phyloP scores from a whole-genome alignment of 345 rosid species.

The Eucalyptus coolabah region DNA sequence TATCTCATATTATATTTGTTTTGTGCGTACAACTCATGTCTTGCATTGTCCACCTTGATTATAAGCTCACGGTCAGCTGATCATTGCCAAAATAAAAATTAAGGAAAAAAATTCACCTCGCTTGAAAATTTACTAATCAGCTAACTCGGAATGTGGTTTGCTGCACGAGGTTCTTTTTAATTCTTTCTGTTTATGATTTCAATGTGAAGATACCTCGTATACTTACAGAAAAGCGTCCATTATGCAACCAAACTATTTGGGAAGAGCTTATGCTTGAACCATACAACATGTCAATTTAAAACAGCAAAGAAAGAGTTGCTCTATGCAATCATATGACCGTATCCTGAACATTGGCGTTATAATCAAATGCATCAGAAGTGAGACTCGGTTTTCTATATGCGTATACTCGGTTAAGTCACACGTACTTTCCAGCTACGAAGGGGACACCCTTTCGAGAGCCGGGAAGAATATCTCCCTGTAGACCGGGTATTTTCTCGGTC shows the following conservation, averaged over 20 bases:
- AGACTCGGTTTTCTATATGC: not conserved
- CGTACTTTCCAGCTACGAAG: conserved; percentile 46
- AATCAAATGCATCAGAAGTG: not conserved
- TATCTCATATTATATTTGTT: not conserved
- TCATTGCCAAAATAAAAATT: not conserved
- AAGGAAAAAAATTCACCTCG: not conserved
- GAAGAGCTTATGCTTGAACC: not conserved
- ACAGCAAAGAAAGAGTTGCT: not conserved
- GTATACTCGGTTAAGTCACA: not conserved
- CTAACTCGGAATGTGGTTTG: not conserved
- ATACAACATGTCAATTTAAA: not conserved
- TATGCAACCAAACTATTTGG: not conserved
- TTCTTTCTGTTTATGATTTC: not conserved
- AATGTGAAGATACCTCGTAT: not conserved
- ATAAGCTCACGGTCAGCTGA: not conserved
- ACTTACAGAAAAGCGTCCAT: not conserved
- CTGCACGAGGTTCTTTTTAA: not conserved
- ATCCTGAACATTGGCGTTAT: not conserved
- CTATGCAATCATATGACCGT: not conserved
- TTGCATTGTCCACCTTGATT: not conserved
- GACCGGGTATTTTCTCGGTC: conserved; percentile 49
- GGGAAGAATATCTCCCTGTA: conserved; percentile 45
- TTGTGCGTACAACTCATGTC: not conserved
- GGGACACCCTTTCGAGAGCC: conserved; percentile 32
- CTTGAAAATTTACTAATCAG: not conserved